Percentiles rank a stretch among this genome's conserved stretches.
These are phyloP conservation scores for Magnaporthiopsis poae DNA, from an alignment of 2,329 filamentous ascomycete genomes.

Conservation along the genomic window DNA sequence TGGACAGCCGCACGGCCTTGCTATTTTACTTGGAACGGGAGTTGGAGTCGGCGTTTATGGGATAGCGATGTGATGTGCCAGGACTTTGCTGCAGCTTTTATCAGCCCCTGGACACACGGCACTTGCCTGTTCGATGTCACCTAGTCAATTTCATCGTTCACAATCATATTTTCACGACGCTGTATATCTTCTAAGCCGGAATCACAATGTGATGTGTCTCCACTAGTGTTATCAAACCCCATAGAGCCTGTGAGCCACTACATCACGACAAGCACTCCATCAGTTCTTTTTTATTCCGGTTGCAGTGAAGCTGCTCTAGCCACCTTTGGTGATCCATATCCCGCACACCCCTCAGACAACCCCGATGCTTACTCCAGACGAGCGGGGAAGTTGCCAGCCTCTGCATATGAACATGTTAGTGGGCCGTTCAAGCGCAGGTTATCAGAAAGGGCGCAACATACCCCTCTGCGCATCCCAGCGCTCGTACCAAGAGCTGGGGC, in stretches of 20 bases:
- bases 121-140: not conserved
- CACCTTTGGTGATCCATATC: not conserved
- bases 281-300: not conserved
- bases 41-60: not conserved
- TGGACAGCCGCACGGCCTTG: no score
- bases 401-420: slow-evolving; percentile 26
- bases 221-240: not conserved
- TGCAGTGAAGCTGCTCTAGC: not conserved
- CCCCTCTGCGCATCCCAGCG: slow-evolving; percentile 97
- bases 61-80: not conserved
- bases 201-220: not conserved
- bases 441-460: slow-evolving; percentile 35
- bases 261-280: not conserved
- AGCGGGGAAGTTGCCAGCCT: slow-evolving; percentile 58
- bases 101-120: not conserved
- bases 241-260: not conserved
- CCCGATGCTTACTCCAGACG: slow-evolving; percentile 47
- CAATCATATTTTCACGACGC: not conserved
- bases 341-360: not conserved
- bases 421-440: not conserved
- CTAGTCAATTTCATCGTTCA: not conserved
- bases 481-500: slow-evolving; percentile 86
- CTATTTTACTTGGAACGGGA: not conserved
- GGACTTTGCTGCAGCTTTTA: not conserved
- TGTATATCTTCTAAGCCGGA: not conserved